Evolutionary conservation across 192 early-diverging fungal species (phyloP).

Genomic region (Rhizoclosmatium globosum): DNA sequence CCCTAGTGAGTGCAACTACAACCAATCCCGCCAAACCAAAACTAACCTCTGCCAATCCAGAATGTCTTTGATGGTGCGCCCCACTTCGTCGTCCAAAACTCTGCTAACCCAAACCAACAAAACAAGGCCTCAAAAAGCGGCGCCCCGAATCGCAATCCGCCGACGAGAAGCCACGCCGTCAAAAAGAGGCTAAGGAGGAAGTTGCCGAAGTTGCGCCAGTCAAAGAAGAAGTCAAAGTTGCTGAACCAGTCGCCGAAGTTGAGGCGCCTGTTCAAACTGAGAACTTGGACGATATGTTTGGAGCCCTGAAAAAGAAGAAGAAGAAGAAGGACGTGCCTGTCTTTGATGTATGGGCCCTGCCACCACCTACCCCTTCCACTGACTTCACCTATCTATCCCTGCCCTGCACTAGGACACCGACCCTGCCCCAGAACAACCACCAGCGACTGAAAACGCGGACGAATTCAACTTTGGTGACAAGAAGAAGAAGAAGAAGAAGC

Average conservation of each 20-base stretch:
- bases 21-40: neutral
- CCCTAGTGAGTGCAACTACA: neutral
- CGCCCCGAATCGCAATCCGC: neutral
- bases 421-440: neutral
- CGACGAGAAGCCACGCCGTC: no score
- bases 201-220: neutral
- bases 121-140: slow-evolving; percentile 19
- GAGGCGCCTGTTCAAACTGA: neutral
- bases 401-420: no score
- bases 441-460: neutral
- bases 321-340: slow-evolving; percentile 79
- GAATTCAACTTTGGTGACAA: slow-evolving; percentile 72
- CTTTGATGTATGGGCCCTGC: slow-evolving; percentile 37
- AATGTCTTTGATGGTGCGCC: slow-evolving; percentile 10
- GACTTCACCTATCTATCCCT: neutral
- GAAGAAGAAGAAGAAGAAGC: slow-evolving; percentile 78
- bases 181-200: neutral
- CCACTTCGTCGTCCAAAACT: neutral
- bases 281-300: slow-evolving; percentile 32
- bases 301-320: slow-evolving; percentile 88
- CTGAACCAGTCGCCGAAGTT: neutral
- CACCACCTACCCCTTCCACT: no score
- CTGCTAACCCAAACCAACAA: neutral
- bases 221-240: slow-evolving; percentile 2
- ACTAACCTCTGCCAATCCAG: neutral